These are phyloP conservation scores for Neurospora intermedia DNA, from an alignment of 495 filamentous ascomycete species.

Conservation along the genomic window DNA sequence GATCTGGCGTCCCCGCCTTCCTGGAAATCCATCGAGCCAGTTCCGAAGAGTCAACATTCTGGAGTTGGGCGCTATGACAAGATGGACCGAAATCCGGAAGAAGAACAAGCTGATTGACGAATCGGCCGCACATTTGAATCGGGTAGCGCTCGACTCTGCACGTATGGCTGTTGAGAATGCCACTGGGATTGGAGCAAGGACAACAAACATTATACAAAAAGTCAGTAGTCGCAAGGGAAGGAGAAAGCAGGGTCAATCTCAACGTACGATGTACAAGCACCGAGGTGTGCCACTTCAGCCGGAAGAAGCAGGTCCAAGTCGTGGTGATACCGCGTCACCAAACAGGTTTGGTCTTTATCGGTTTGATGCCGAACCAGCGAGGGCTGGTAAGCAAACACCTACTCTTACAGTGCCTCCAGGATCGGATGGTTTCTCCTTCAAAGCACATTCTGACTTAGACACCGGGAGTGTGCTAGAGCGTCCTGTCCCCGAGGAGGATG, in stretches of 20 bases:
- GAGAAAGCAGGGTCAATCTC: background rate
- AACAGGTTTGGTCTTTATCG: background rate
- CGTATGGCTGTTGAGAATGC: constrained; percentile 23
- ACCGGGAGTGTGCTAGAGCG: background rate
- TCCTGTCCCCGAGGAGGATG: constrained; percentile 4
- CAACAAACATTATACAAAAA: constrained; percentile 24
- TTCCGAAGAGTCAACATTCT: constrained; percentile 55
- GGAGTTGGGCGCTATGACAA: constrained; percentile 50
- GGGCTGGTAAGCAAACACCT: background rate
- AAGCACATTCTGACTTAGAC: background rate
- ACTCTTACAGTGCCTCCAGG: background rate
- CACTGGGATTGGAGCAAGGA: constrained; percentile 18
- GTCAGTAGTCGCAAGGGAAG: constrained; percentile 24
- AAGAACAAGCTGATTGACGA: constrained; percentile 50
- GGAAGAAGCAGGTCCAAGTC: background rate
- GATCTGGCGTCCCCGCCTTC: constrained; percentile 53
- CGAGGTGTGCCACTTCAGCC: background rate
- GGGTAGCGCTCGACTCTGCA: constrained; percentile 26
- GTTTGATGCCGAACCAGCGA: background rate
- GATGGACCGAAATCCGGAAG: constrained; percentile 62
- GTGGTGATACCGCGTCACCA: background rate
- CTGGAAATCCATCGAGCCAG: constrained; percentile 56
- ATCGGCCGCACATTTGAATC: constrained; percentile 27
- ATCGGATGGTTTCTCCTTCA: background rate
- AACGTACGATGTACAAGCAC: background rate